Conservation (phyloP, 306 rosid genomes). For the Ammopiptanthus mongolicus region DNA sequence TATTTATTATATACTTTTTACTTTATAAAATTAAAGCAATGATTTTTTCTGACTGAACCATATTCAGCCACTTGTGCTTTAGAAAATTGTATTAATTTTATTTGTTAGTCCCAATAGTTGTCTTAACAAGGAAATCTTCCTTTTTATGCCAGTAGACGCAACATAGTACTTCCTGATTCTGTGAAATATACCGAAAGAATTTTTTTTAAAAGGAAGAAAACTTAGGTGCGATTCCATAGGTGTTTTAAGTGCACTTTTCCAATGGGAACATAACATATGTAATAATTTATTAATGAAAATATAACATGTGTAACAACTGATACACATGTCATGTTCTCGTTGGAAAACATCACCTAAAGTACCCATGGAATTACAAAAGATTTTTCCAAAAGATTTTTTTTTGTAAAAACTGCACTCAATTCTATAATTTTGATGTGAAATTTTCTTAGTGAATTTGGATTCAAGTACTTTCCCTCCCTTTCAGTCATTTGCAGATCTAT, state of each 20-base stretch:
- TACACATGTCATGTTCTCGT: no score
- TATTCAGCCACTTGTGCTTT: neutral
- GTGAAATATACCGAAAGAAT: neutral
- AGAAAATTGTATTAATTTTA: neutral
- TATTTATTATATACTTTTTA: neutral
- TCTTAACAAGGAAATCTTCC: neutral
- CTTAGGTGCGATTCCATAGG: no score
- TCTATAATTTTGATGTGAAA: neutral
- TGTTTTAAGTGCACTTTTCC: no score
- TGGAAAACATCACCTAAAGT: no score
- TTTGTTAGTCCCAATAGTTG: neutral
- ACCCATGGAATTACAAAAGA: no score
- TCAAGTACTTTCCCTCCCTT: neutral
- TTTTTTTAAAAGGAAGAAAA: no score
- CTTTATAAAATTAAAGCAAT: neutral
- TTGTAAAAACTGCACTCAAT: neutral
- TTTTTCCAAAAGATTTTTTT: no score
- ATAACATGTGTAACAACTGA: no score
- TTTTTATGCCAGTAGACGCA: neutral
- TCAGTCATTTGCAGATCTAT: slow-evolving; percentile 86
- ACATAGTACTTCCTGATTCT: neutral
- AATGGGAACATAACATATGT: no score
- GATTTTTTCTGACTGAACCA: neutral
- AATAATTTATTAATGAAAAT: no score
- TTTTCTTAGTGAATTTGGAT: neutral